phyloP scores from a whole-genome alignment of 2,329 filamentous ascomycete genomes.

The Diaporthe sp. region DNA sequence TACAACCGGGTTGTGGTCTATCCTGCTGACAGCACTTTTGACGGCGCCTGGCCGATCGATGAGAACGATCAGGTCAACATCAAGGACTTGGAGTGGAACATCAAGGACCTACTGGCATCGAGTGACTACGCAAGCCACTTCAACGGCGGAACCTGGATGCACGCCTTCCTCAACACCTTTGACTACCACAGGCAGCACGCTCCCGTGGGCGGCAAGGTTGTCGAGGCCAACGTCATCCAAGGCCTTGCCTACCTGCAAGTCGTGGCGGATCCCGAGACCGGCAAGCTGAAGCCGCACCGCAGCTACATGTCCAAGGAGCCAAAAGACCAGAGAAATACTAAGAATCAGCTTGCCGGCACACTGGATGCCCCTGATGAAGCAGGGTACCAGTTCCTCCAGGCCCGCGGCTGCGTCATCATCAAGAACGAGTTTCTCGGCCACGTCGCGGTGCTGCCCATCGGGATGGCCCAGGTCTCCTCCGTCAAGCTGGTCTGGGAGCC shows the following conservation, averaged over 20 bases:
- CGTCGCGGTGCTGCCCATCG: not conserved
- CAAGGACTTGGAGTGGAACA: not conserved
- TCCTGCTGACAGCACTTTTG: not conserved
- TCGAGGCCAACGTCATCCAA: constrained; percentile 2
- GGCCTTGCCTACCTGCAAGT: not conserved
- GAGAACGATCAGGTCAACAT: not conserved
- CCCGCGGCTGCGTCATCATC: constrained; percentile 6
- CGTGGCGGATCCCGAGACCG: not conserved
- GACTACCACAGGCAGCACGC: constrained; percentile 12
- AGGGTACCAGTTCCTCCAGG: not conserved
- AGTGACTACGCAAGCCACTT: not conserved
- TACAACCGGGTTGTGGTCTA: not conserved
- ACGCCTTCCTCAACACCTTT: not conserved
- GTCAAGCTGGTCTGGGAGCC: constrained; percentile 5
- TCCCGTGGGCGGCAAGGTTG: not conserved
- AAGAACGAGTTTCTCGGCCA: not conserved
- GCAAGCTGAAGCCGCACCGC: not conserved
- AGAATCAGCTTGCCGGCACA: not conserved
- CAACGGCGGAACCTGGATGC: not conserved
- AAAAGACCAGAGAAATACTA: too few species aligned
- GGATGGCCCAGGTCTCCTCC: not conserved
- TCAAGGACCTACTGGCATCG: not conserved
- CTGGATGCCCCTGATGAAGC: not conserved
- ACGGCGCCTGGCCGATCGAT: not conserved
- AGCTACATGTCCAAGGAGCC: not conserved